A percentile compares a stretch with the other conserved stretches of the same genome.
Evolutionary conservation across 2,329 filamentous ascomycete genomes (phyloP).

Genomic region (Microdochium bolleyi): DNA sequence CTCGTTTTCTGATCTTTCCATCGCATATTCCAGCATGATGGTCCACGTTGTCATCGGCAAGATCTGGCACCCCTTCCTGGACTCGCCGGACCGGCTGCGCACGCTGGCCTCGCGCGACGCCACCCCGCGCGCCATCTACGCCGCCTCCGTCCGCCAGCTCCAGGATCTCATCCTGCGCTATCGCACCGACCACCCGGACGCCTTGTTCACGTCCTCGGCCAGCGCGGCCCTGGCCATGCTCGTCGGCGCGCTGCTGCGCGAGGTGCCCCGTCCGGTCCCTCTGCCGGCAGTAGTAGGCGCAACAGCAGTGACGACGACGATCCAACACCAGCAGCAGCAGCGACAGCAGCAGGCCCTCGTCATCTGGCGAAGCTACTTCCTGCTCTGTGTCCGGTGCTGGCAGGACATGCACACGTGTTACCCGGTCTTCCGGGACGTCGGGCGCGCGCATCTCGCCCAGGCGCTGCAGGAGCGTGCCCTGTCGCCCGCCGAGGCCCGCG

Average conservation of each 20-base stretch:
- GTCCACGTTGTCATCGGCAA: slow-evolving; percentile 8
- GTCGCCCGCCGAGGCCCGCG: background rate
- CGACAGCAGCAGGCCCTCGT: background rate
- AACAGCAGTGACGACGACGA: background rate
- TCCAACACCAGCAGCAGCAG: background rate
- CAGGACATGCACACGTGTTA: background rate
- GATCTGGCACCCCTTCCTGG: slow-evolving; percentile 8
- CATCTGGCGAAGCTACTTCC: background rate
- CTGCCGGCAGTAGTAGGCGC: background rate
- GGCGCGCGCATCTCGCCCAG: background rate
- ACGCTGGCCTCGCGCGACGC: slow-evolving; percentile 1
- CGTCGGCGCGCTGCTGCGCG: background rate
- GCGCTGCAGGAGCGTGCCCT: background rate
- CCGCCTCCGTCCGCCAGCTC: slow-evolving; percentile 10
- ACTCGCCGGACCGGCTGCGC: background rate
- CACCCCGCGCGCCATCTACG: slow-evolving; percentile 4
- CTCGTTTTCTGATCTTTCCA: background rate
- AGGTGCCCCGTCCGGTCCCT: background rate
- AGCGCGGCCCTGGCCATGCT: background rate
- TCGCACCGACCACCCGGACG: slow-evolving; percentile 2
- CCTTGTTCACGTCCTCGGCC: background rate
- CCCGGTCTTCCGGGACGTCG: background rate
- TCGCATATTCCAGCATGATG: slow-evolving; percentile 4
- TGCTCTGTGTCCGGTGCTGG: background rate
- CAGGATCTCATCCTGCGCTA: slow-evolving; percentile 8